A percentile compares a stretch with the other conserved stretches of the same genome.
These are phyloP conservation scores for Mikania micrantha DNA, from an alignment of 129 eudicot species.

Conservation along the genomic window DNA sequence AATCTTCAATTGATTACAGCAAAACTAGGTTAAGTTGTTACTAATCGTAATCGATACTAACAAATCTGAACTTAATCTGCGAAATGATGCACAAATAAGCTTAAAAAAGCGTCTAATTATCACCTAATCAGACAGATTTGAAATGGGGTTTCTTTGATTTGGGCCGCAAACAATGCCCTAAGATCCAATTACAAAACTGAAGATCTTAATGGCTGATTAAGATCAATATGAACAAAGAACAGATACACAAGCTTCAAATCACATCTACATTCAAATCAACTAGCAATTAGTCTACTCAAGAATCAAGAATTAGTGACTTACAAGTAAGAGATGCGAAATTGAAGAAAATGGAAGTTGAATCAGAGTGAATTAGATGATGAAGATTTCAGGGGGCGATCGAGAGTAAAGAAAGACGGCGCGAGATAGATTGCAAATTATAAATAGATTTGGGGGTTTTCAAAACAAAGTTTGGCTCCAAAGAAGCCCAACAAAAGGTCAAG, in stretches of 20 bases:
- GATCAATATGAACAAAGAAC: neutral
- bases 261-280: neutral
- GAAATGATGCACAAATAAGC: neutral
- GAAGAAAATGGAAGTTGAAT: neutral
- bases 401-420: constrained; percentile 32
- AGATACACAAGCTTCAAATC: neutral
- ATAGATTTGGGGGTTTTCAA: constrained; percentile 25
- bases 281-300: neutral
- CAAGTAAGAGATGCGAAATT: neutral
- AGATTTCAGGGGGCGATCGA: constrained; percentile 14
- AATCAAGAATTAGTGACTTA: neutral
- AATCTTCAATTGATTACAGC: constrained; percentile 7
- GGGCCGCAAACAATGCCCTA: constrained; percentile 12
- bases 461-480: constrained; percentile 31
- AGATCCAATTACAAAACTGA: constrained; percentile 11
- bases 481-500: constrained; percentile 23
- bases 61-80: neutral
- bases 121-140: neutral
- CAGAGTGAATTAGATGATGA: neutral
- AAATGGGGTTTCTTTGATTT: neutral
- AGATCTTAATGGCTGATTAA: neutral
- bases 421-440: constrained; percentile 1
- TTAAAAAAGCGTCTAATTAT: neutral
- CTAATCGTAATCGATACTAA: neutral
- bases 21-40: constrained; percentile 3